These are phyloP conservation scores for Batkoa obscura DNA, from an alignment of 371 early-diverging fungal genomes.

Conservation along the genomic window DNA sequence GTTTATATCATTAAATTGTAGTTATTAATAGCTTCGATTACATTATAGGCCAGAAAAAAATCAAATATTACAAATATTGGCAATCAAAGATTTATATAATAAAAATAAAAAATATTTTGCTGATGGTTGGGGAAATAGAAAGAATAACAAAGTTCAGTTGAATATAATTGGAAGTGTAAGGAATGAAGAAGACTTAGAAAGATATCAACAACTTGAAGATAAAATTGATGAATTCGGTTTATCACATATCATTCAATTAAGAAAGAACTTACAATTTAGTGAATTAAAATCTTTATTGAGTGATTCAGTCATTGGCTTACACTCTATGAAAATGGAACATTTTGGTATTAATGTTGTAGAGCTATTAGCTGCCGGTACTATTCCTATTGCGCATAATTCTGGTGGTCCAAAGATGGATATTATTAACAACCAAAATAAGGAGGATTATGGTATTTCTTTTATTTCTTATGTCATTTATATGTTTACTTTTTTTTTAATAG, in stretches of 20 bases:
- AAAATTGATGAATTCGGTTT: constrained; percentile 14
- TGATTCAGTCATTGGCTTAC: constrained; percentile 56
- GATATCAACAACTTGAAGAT: constrained; percentile 26
- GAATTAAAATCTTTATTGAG: constrained; percentile 13
- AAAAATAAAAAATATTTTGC: no score
- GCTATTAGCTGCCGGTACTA: constrained; percentile 87
- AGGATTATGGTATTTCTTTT: no score
- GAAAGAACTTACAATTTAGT: no score
- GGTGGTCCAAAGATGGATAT: constrained; percentile 91
- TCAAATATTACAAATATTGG: constrained; percentile 60
- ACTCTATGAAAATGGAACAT: constrained; percentile 94
- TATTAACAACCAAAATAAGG: neutral
- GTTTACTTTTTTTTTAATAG: no score
- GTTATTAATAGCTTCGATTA: constrained; percentile 4
- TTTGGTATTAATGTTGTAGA: constrained; percentile 95
- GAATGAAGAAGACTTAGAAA: constrained; percentile 51
- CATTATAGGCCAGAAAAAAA: constrained; percentile 77
- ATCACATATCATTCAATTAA: no score
- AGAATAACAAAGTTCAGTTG: constrained; percentile 14
- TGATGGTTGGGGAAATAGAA: no score
- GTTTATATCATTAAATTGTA: neutral
- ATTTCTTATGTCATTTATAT: no score
- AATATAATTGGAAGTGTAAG: constrained; percentile 63
- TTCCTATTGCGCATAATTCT: constrained; percentile 80
- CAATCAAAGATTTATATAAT: constrained; percentile 20